A percentile compares a stretch with the other conserved stretches of the same genome.
These are phyloP conservation scores for Akebia trifoliata DNA, from an alignment of 164 flowering plant genomes.

Conservation along the genomic window DNA sequence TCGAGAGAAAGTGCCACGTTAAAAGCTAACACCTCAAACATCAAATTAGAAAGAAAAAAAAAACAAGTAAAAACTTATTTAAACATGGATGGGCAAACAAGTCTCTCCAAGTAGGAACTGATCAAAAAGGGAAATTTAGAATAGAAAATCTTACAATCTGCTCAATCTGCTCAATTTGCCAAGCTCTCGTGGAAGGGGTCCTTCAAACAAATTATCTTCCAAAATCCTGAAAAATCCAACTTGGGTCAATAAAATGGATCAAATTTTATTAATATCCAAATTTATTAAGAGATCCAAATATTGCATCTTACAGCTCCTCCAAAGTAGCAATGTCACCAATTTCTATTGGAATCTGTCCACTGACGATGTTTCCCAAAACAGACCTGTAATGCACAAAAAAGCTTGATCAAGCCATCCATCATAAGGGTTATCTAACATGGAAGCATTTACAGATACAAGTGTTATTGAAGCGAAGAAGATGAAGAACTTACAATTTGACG, in stretches of 20 bases:
- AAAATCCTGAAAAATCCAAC: constrained; percentile 15
- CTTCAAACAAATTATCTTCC: constrained; percentile 19
- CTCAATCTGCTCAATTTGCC: constrained; percentile 16
- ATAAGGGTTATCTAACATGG: not conserved
- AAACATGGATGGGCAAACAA: no score
- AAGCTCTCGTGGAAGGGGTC: constrained; percentile 21
- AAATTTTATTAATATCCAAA: not conserved
- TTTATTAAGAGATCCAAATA: not conserved
- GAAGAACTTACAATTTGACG: constrained; percentile 44
- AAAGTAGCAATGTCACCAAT: constrained; percentile 21
- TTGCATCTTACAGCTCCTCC: constrained; percentile 15
- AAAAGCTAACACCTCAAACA: no score
- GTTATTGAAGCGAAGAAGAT: not conserved
- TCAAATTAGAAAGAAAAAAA: no score
- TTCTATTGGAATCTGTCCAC: constrained; percentile 32
- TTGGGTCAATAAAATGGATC: not conserved
- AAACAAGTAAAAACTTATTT: no score
- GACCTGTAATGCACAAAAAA: constrained; percentile 32
- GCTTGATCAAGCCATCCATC: not conserved
- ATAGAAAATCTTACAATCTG: constrained; percentile 20
- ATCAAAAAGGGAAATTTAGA: no score
- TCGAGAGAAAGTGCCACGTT: no score
- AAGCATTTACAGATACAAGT: not conserved
- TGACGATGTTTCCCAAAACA: constrained; percentile 57
- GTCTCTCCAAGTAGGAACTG: no score